Evolutionary conservation across 2,329 filamentous ascomycete species (phyloP).

Genomic region (Phyllosticta capitalensis): DNA sequence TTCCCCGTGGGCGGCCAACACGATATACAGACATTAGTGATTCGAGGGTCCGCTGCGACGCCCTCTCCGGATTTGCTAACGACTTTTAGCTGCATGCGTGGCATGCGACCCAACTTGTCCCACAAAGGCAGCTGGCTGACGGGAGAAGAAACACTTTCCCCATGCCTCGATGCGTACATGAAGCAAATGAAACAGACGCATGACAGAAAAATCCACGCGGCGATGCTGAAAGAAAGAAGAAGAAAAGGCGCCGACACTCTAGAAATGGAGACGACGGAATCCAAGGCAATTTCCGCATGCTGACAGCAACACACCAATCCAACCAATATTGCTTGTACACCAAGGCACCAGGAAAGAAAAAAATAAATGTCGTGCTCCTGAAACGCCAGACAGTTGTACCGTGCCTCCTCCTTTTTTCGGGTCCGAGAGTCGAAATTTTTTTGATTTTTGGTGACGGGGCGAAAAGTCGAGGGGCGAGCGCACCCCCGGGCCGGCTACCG

Average conservation of each 20-base stretch:
- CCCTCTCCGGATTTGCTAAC: not conserved
- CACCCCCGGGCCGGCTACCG: not conserved
- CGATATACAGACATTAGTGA: not conserved
- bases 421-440: not conserved
- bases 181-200: not conserved
- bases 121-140: constrained; percentile 8
- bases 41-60: constrained; percentile 1
- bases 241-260: not conserved
- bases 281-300: constrained; percentile 1
- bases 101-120: constrained; percentile 6
- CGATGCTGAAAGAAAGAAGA: constrained; percentile 7
- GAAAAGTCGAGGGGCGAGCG: too few species aligned
- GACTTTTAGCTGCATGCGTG: not conserved
- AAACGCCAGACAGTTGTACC: constrained; percentile 2
- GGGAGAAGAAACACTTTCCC: not conserved
- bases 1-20: not conserved
- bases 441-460: not conserved
- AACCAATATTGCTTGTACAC: constrained; percentile 12
- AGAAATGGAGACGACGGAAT: not conserved
- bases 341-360: constrained; percentile 6
- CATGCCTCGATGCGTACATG: not conserved
- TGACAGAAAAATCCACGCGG: constrained; percentile 2
- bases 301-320: not conserved
- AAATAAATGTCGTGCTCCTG: constrained; percentile 9
- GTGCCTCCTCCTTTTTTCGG: not conserved